Evolutionary conservation across 2,329 filamentous ascomycete genomes (phyloP).

Genomic region (Dactylellina cionopaga): DNA sequence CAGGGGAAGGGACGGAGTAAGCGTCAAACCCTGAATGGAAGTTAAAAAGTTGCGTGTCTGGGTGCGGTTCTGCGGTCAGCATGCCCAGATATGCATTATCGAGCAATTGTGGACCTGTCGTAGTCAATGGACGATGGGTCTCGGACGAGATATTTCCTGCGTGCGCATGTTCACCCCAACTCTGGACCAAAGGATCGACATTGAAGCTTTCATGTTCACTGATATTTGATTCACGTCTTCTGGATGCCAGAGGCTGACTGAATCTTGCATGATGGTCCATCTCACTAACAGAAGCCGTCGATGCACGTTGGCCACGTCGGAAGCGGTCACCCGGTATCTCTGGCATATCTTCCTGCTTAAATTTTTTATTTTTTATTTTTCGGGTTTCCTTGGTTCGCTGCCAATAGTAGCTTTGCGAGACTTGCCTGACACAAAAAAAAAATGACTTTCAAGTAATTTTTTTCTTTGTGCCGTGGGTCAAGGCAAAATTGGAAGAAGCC

Average conservation of each 20-base stretch:
- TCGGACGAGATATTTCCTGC: conserved; percentile 44
- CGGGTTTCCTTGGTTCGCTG: conserved; percentile 25
- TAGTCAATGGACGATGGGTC: conserved; percentile 47
- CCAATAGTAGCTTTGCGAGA: conserved; percentile 21
- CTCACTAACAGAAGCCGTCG: conserved; percentile 43
- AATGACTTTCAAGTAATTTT: conserved; percentile 33
- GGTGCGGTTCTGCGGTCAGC: conserved; percentile 53
- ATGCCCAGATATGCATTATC: conserved; percentile 53
- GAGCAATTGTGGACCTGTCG: conserved; percentile 51
- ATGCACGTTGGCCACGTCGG: conserved; percentile 51
- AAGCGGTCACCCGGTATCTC: conserved; percentile 52
- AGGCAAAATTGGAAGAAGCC: conserved; percentile 44
- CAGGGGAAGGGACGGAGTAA: conserved; percentile 51
- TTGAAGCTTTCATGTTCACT: conserved; percentile 50
- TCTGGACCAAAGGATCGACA: conserved; percentile 49
- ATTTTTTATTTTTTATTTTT: conserved; percentile 24
- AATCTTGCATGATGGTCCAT: conserved; percentile 52
- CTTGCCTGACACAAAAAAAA: conserved; percentile 36
- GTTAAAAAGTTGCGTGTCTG: conserved; percentile 51
- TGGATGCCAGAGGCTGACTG: conserved; percentile 49
- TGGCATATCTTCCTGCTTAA: conserved; percentile 42
- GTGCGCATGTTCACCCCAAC: conserved; percentile 44
- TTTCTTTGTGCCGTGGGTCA: conserved; percentile 49
- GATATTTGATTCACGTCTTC: conserved; percentile 51
- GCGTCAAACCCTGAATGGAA: conserved; percentile 52